These are phyloP conservation scores for Euphrasia confusa DNA, from an alignment of 257 asterid genomes.

Conservation along the genomic window DNA sequence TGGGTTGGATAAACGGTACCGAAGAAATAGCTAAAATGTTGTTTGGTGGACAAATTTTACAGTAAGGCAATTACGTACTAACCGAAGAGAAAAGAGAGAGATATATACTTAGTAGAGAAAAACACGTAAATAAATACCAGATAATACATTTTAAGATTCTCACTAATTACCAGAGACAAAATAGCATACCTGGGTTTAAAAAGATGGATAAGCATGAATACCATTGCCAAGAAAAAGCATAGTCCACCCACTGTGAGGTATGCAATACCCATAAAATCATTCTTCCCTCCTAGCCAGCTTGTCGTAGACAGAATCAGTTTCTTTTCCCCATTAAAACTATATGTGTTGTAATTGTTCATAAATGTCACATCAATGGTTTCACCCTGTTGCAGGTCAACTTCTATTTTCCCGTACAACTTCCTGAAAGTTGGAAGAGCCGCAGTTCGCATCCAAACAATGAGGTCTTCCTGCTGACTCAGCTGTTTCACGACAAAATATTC, in stretches of 20 bases:
- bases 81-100: no score
- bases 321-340: conserved; percentile 82
- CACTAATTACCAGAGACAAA: background rate
- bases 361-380: conserved; percentile 49
- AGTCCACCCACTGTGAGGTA: conserved; percentile 80
- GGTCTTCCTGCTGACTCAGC: conserved; percentile 77
- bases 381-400: conserved; percentile 52
- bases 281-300: conserved; percentile 92
- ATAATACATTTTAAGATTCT: background rate
- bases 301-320: conserved; percentile 86
- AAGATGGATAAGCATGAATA: conserved; percentile 56
- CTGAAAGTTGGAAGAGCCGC: conserved; percentile 94
- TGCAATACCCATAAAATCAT: conserved; percentile 75
- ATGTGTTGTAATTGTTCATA: conserved; percentile 61
- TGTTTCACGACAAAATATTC: conserved; percentile 34
- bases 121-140: no score
- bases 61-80: no score
- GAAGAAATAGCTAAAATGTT: no score
- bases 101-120: no score
- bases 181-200: conserved; percentile 64
- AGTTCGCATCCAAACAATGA: conserved; percentile 93
- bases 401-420: conserved; percentile 74
- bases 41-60: no score
- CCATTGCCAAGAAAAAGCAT: conserved; percentile 66
- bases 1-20: background rate